phyloP scores from a whole-genome alignment of 1,284 basidiomycete genomes.

The Neotropicomus parvogracilis region DNA sequence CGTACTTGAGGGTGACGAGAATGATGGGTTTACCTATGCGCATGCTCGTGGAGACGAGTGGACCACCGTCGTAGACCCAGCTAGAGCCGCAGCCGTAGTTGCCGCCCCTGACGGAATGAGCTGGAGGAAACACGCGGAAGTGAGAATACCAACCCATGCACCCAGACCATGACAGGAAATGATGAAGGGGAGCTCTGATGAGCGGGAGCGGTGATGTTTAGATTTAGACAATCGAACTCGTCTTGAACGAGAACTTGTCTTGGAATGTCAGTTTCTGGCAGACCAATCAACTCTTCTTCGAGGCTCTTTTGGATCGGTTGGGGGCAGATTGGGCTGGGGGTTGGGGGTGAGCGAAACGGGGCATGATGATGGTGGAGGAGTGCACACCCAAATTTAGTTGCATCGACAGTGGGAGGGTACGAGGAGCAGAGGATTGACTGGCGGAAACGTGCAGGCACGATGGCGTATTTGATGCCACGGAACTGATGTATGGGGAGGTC shows the following conservation, averaged over 20 bases:
- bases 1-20: slow-evolving; percentile 73
- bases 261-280: slow-evolving; percentile 52
- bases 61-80: slow-evolving; percentile 71
- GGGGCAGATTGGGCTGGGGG: slow-evolving; percentile 66
- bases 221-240: slow-evolving; percentile 72
- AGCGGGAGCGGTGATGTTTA: slow-evolving; percentile 71
- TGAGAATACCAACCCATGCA: slow-evolving; percentile 58
- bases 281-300: slow-evolving; percentile 61
- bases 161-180: slow-evolving; percentile 74
- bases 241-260: slow-evolving; percentile 56
- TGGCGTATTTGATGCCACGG: slow-evolving; percentile 71
- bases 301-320: slow-evolving; percentile 47
- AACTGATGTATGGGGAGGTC: slow-evolving; percentile 63
- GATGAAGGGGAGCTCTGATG: slow-evolving; percentile 47
- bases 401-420: slow-evolving; percentile 56
- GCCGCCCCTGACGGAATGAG: slow-evolving; percentile 48
- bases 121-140: slow-evolving; percentile 7
- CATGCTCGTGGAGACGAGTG: slow-evolving; percentile 64
- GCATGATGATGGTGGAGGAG: not conserved
- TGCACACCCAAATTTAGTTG: slow-evolving; percentile 59
- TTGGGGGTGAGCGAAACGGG: slow-evolving; percentile 3
- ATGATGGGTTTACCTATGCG: slow-evolving; percentile 59
- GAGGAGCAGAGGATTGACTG: slow-evolving; percentile 58
- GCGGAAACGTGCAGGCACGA: slow-evolving; percentile 68
- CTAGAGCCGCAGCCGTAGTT: slow-evolving; percentile 68